Base-by-base conservation (phyloP, 192 early-diverging fungal species). In the Phycomyces blakesleeanus region DNA sequence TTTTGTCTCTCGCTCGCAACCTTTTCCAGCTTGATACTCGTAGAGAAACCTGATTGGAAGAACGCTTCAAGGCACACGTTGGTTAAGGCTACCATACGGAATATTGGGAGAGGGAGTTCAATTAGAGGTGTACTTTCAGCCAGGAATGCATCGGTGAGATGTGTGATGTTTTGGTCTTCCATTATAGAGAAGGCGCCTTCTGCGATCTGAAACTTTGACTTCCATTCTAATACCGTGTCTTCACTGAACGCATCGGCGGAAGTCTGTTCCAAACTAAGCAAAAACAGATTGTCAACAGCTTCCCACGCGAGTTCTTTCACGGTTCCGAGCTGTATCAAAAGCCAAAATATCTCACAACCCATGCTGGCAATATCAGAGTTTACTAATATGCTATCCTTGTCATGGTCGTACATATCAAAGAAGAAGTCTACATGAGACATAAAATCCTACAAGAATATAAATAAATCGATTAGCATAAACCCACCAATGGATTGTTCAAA, bases 311-410 rank as follows among this genome's bases (percentile, higher is more conserved):
- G 26, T 39, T 63, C 60, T 14, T 24, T 51, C 6, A 38, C 20
- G 8, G 25, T 27, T 12, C 22, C 21, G 15, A 63, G 37, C 18
- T 34, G 37, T 1, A 22, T 24, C 51, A 89, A 80, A 5, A 98
- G 76, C 64, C 92, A 96, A 50, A 93, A 79, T 15, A 98, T 67
- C 50, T 87, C 87, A 73, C 94, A 89, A 0, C 91, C 90, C 55
- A 96, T 76, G 39, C 87, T 84, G 63, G 92, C 83, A 24, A 94
- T 80, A 55, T 98, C 92, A 50, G 91, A 85, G 26, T 93, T 86
- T 29, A 63, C 82, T 38, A 96, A 72, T 14, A 70, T 68, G 2
- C 80, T 87, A 47, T 89, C 80, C 39, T 74, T 72, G 61, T 91
- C 80, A 34, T 75, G 57, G 65, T 93, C 89, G 63, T 93, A 92